Evolutionary conservation across 345 rosid genomes (phyloP).

Genomic region (Lepidium africanum): DNA sequence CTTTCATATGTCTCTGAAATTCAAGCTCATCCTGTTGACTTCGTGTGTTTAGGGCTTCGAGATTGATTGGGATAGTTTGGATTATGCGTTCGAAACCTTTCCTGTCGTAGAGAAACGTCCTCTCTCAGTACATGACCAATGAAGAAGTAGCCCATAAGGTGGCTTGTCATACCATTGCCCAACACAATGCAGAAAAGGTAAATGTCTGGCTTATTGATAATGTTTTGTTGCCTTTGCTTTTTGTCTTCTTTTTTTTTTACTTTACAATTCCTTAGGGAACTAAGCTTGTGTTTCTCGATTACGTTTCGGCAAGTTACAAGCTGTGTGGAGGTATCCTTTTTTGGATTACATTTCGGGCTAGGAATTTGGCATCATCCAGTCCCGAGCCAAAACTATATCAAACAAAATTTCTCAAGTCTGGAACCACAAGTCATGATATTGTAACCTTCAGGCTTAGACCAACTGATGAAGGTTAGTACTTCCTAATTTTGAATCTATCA

Average conservation of each 20-base stretch:
- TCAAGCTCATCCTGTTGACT: too few relatives aligned
- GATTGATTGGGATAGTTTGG: slow-evolving; percentile 9
- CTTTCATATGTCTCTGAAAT: too few relatives aligned
- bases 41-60: neutral
- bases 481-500: neutral
- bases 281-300: neutral
- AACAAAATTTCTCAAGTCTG: neutral
- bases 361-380: neutral
- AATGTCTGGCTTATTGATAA: neutral
- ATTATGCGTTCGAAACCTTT: neutral
- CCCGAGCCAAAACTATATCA: slow-evolving; percentile 8
- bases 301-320: slow-evolving; percentile 1
- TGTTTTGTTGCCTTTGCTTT: neutral
- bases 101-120: neutral
- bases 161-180: neutral
- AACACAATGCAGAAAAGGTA: neutral
- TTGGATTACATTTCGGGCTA: neutral
- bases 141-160: neutral
- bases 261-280: neutral
- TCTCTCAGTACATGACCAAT: neutral
- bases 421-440: neutral
- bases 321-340: neutral
- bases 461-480: neutral
- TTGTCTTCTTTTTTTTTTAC: neutral
- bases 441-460: slow-evolving; percentile 3